Conservation (phyloP, 1,284 basidiomycete genomes). For the Trichosporon coremiiforme region DNA sequence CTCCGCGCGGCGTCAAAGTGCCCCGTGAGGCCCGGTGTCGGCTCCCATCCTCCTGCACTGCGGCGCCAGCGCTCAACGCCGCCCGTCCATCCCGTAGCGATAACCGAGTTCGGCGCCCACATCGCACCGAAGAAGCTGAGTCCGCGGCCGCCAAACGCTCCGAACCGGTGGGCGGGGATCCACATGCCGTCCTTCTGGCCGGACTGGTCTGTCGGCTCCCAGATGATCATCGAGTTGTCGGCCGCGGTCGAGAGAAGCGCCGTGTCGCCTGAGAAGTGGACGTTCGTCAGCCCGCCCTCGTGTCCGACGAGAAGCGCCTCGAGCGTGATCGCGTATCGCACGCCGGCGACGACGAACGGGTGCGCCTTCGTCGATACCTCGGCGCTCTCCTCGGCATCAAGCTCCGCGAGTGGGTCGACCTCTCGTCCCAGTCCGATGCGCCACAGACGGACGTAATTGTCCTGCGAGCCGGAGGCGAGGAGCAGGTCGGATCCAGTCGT, state of each 20-base stretch:
- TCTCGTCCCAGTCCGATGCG: conserved; percentile 62
- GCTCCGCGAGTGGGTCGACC: conserved; percentile 79
- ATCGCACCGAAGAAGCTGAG: conserved; percentile 86
- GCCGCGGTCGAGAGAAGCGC: conserved; percentile 79
- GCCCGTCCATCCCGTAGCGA: conserved; percentile 90
- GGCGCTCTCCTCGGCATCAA: conserved; percentile 64
- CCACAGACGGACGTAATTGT: conserved; percentile 90
- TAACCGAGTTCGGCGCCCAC: conserved; percentile 67
- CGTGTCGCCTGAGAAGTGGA: conserved; percentile 71
- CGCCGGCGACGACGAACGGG: conserved; percentile 62
- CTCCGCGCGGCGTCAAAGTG: conserved; percentile 77
- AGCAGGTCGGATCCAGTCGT: conserved; percentile 57
- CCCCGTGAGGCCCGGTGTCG: conserved; percentile 74
- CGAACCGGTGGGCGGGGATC: conserved; percentile 85
- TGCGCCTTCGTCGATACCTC: conserved; percentile 84
- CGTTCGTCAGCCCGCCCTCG: conserved; percentile 83
- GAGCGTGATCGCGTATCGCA: conserved; percentile 72
- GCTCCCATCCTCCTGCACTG: conserved; percentile 65
- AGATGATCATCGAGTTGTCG: conserved; percentile 89
- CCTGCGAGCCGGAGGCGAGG: conserved; percentile 89
- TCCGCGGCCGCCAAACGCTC: conserved; percentile 84
- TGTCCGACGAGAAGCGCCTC: conserved; percentile 91
- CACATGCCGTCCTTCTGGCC: conserved; percentile 66
- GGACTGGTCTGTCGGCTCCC: conserved; percentile 60
- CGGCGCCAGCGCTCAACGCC: conserved; percentile 80